Percentiles rank a stretch among this genome's conserved stretches.
Evolutionary conservation across 805 yeast genomes (phyloP).

Genomic region (Saitoella complicata): DNA sequence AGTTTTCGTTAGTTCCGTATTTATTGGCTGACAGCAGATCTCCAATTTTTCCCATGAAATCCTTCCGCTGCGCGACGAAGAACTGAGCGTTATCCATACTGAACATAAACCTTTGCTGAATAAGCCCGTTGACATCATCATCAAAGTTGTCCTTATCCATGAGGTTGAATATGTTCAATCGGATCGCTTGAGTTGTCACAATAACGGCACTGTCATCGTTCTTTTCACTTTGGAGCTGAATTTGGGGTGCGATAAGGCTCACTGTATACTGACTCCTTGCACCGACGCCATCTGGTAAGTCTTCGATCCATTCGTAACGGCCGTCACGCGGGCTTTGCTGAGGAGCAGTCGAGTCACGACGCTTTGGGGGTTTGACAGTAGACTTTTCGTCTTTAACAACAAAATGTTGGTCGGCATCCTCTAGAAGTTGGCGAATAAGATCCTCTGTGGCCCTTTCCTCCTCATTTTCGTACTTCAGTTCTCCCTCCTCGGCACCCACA

Average conservation of each 20-base stretch:
- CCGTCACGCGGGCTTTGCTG: neutral
- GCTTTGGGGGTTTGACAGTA: too few species aligned
- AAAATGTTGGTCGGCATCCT: slow-evolving; percentile 7
- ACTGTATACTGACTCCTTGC: slow-evolving; percentile 29
- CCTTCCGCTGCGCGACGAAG: slow-evolving; percentile 44
- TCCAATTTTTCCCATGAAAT: slow-evolving; percentile 23
- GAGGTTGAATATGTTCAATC: slow-evolving; percentile 51
- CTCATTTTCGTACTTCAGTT: slow-evolving; percentile 1
- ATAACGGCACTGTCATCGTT: slow-evolving; percentile 44
- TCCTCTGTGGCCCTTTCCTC: neutral
- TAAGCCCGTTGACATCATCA: slow-evolving; percentile 28
- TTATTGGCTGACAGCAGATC: slow-evolving; percentile 30
- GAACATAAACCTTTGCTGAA: slow-evolving; percentile 57
- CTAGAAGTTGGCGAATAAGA: slow-evolving; percentile 8
- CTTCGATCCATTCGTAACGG: slow-evolving; percentile 5
- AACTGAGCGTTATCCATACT: slow-evolving; percentile 55
- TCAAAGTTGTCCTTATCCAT: slow-evolving; percentile 30
- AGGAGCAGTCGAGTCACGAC: too few species aligned
- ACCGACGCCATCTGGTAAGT: too few species aligned
- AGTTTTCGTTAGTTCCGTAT: slow-evolving; percentile 39
- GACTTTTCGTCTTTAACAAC: slow-evolving; percentile 8
- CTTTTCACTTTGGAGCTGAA: slow-evolving; percentile 44
- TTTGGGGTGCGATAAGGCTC: slow-evolving; percentile 63
- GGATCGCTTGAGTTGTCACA: slow-evolving; percentile 58
- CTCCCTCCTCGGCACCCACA: neutral